Percentiles rank a stretch among this genome's conserved stretches.
Conservation (phyloP, 1,284 basidiomycete genomes). For the Sporisorium iseilematis-ciliati region DNA sequence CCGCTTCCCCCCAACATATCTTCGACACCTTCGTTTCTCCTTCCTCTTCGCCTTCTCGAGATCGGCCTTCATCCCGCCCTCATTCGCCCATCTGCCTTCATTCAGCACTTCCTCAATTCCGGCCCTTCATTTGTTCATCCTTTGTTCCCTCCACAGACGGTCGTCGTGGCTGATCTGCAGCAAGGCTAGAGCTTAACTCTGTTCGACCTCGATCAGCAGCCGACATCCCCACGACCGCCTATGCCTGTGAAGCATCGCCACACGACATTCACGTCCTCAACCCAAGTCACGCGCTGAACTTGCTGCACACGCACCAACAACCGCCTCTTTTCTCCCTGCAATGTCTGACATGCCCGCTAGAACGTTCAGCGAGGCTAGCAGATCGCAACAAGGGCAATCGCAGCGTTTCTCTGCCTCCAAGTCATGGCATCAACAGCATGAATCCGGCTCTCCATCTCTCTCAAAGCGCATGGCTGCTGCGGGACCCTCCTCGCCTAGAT, state of each 20-base stretch:
- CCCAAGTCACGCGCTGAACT: conserved; percentile 4
- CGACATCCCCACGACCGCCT: neutral
- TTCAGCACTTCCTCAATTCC: neutral
- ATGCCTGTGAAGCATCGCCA: conserved; percentile 13
- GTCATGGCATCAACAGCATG: conserved; percentile 1
- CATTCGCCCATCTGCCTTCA: neutral
- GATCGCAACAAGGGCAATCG: conserved; percentile 10
- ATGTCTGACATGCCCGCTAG: conserved; percentile 38
- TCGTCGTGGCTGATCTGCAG: conserved; percentile 2
- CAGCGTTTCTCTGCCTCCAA: conserved; percentile 2
- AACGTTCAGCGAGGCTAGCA: conserved; percentile 25
- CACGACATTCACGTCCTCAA: neutral
- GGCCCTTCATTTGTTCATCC: conserved; percentile 1
- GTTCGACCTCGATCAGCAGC: conserved; percentile 2
- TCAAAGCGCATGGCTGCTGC: conserved; percentile 14
- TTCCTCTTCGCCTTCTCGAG: neutral
- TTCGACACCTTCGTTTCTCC: neutral
- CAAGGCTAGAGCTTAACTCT: neutral
- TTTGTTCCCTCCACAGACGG: conserved; percentile 1
- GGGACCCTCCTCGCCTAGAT: conserved; percentile 10
- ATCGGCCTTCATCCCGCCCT: neutral
- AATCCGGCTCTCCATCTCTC: neutral
- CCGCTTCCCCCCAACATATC: neutral
- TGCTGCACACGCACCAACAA: conserved; percentile 2
- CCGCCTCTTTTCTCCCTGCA: conserved; percentile 4